phyloP scores from a whole-genome alignment of 345 rosid genomes.

The Eucalyptus cloeziana region DNA sequence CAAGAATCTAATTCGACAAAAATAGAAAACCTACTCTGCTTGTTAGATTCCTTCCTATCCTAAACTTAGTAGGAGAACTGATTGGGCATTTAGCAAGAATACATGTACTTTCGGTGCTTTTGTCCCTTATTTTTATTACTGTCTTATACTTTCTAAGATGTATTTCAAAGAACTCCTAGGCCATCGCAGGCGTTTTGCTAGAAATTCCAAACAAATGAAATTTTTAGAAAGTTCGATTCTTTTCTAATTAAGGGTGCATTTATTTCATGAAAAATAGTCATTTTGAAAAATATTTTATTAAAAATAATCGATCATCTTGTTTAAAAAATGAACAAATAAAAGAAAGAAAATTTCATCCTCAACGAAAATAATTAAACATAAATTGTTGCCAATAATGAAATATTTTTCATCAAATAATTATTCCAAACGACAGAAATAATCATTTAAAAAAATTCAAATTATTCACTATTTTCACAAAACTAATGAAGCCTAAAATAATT shows the following conservation, averaged over 20 bases:
- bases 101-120: background rate
- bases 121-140: background rate
- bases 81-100: background rate
- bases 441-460: background rate
- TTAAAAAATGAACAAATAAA: background rate
- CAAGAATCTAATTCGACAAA: background rate
- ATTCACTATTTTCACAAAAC: fast-evolving
- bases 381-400: background rate
- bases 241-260: background rate
- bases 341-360: background rate
- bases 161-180: background rate
- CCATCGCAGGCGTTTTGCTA: background rate
- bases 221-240: background rate
- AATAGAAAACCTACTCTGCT: background rate
- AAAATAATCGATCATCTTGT: background rate
- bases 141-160: background rate
- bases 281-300: background rate
- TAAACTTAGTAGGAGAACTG: background rate
- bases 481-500: background rate
- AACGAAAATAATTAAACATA: background rate
- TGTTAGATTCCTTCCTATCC: background rate
- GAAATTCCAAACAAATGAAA: background rate
- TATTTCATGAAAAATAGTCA: fast-evolving
- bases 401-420: background rate
- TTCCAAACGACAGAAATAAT: background rate